Evolutionary conservation across 805 yeast species (phyloP).

Genomic region (Kluyveromyces wickerhamii): DNA sequence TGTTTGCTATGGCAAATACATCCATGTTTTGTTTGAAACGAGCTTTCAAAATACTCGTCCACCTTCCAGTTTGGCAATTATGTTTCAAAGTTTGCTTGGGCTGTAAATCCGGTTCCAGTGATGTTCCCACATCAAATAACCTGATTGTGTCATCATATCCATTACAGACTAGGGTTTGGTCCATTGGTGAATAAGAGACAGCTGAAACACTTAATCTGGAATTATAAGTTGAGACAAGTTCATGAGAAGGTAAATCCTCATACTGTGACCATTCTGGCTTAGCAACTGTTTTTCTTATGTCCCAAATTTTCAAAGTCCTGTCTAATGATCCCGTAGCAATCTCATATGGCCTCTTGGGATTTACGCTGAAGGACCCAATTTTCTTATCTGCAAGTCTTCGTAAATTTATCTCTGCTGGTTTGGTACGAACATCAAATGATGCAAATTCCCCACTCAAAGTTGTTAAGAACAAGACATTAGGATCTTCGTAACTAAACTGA

Average conservation of each 20-base stretch:
- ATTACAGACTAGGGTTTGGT: conserved; percentile 69
- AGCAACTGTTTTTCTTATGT: conserved; percentile 47
- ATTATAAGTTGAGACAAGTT: conserved; percentile 47
- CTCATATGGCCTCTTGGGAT: conserved; percentile 57
- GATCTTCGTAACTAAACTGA: conserved; percentile 41
- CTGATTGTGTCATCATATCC: conserved; percentile 86
- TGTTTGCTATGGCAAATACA: conserved; percentile 86
- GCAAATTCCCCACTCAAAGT: conserved; percentile 78
- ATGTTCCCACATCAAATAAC: conserved; percentile 45
- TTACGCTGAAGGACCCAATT: conserved; percentile 80
- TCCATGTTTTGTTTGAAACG: conserved; percentile 72
- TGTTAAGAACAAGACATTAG: conserved; percentile 57
- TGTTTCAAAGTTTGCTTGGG: conserved; percentile 67
- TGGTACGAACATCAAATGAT: conserved; percentile 58
- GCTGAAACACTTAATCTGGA: conserved; percentile 78
- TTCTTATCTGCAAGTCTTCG: conserved; percentile 77
- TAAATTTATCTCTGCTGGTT: conserved; percentile 29
- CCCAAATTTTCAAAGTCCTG: conserved; percentile 81
- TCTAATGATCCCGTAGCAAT: conserved; percentile 87
- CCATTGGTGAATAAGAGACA: conserved; percentile 67
- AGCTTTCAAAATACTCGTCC: conserved; percentile 90
- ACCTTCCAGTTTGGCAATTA: conserved; percentile 93
- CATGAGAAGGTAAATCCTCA: conserved; percentile 35
- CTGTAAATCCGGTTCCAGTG: conserved; percentile 32
- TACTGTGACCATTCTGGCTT: conserved; percentile 50